Conservation (phyloP, 768 basidiomycete species). For the Imleria badia region DNA sequence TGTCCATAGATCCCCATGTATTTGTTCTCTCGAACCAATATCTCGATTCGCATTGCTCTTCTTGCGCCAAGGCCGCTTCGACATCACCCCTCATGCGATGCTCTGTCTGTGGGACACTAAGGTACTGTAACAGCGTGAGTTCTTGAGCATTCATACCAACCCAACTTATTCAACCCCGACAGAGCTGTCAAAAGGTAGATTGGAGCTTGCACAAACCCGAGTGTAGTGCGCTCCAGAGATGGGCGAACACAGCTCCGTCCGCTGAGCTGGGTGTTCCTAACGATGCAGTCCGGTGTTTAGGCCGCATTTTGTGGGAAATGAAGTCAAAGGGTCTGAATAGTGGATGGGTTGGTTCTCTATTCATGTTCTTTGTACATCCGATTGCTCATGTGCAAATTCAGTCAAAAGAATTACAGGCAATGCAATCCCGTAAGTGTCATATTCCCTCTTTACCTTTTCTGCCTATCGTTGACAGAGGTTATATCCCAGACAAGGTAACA, state of each 20-base stretch:
- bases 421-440: constrained; percentile 72
- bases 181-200: constrained; percentile 72
- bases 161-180: background rate
- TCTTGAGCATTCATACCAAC: background rate
- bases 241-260: constrained; percentile 53
- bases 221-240: constrained; percentile 65
- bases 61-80: constrained; percentile 50
- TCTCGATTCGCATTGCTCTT: constrained; percentile 66
- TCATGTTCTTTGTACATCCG: background rate
- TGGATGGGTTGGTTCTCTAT: constrained; percentile 50
- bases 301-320: constrained; percentile 67
- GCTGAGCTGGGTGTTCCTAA: constrained; percentile 53
- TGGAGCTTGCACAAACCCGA: constrained; percentile 79
- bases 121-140: constrained; percentile 77
- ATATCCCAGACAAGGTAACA: constrained; percentile 52
- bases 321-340: constrained; percentile 54
- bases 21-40: constrained; percentile 63
- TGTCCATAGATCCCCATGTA: constrained; percentile 60
- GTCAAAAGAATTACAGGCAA: constrained; percentile 61
- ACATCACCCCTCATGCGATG: constrained; percentile 60
- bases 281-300: constrained; percentile 80
- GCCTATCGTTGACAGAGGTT: background rate
- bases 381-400: constrained; percentile 23
- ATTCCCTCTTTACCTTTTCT: background rate
- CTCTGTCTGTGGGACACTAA: constrained; percentile 62